phyloP scores from a whole-genome alignment of 1,139 yeast species.

The Hyphopichia fennica region DNA sequence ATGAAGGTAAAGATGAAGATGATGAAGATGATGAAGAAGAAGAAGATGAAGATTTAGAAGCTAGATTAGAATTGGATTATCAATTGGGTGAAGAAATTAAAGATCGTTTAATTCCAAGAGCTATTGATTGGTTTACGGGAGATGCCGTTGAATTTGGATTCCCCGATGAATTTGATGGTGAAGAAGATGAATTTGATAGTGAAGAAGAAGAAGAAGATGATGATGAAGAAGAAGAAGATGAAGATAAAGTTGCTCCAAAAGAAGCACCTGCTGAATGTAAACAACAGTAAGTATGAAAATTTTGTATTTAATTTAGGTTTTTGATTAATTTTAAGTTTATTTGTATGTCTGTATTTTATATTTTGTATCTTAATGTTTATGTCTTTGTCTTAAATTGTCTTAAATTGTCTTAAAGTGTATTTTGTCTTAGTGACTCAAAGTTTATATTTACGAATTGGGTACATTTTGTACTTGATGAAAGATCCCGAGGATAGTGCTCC shows the following conservation, averaged over 20 bases:
- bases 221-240: constrained; percentile 53
- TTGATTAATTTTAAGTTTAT: too few species aligned
- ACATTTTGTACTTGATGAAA: too few species aligned
- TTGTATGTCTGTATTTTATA: too few species aligned
- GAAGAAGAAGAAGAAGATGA: constrained; percentile 44
- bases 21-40: constrained; percentile 61
- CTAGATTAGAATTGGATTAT: constrained; percentile 86
- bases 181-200: constrained; percentile 51
- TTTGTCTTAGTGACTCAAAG: too few species aligned
- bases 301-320: too few species aligned
- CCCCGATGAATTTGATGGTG: constrained; percentile 45
- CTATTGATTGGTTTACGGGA: constrained; percentile 98
- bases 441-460: too few species aligned
- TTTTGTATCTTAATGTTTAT: too few species aligned
- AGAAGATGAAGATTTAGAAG: constrained; percentile 76
- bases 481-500: too few species aligned
- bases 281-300: constrained; percentile 46
- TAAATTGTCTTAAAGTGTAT: too few species aligned
- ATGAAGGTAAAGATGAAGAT: constrained; percentile 47
- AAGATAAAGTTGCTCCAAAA: constrained; percentile 39
- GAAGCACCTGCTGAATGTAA: constrained; percentile 85
- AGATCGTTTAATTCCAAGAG: constrained; percentile 93
- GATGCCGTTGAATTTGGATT: constrained; percentile 73
- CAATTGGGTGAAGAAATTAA: constrained; percentile 95
- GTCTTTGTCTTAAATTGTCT: too few species aligned